A percentile compares a stretch with the other conserved stretches of the same genome.
phyloP scores from a whole-genome alignment of 2,329 filamentous ascomycete genomes.

The Colletotrichum aenigma region DNA sequence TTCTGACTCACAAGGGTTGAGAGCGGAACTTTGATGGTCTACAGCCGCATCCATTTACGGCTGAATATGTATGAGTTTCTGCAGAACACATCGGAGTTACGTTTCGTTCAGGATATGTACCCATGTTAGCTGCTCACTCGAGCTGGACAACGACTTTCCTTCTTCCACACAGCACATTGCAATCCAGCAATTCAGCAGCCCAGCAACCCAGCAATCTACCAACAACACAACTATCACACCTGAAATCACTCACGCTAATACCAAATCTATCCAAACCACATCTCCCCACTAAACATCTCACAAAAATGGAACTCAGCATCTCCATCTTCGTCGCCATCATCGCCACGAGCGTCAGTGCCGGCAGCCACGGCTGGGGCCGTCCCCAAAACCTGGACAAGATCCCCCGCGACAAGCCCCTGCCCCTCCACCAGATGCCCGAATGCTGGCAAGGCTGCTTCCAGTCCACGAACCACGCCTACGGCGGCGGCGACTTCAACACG shows the following conservation, averaged over 20 bases:
- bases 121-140: too few relatives aligned
- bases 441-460: neutral
- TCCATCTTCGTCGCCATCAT: neutral
- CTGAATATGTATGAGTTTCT: too few relatives aligned
- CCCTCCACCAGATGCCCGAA: neutral
- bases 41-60: too few relatives aligned
- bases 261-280: neutral
- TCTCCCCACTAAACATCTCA: neutral
- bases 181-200: too few relatives aligned
- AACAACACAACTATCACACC: too few relatives aligned
- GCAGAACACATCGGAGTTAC: too few relatives aligned
- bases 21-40: too few relatives aligned
- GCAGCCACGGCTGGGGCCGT: neutral
- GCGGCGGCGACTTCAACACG: neutral
- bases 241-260: neutral
- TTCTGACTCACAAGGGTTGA: too few relatives aligned
- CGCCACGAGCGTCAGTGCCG: neutral
- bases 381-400: neutral
- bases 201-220: too few relatives aligned
- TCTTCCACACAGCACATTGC: too few relatives aligned
- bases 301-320: neutral
- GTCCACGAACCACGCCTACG: neutral
- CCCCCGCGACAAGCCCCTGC: rapidly evolving
- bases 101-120: too few relatives aligned
- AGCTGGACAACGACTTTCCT: too few relatives aligned